Base-by-base conservation (phyloP, 257 asterid genomes). In the Solanum medicagineum region DNA sequence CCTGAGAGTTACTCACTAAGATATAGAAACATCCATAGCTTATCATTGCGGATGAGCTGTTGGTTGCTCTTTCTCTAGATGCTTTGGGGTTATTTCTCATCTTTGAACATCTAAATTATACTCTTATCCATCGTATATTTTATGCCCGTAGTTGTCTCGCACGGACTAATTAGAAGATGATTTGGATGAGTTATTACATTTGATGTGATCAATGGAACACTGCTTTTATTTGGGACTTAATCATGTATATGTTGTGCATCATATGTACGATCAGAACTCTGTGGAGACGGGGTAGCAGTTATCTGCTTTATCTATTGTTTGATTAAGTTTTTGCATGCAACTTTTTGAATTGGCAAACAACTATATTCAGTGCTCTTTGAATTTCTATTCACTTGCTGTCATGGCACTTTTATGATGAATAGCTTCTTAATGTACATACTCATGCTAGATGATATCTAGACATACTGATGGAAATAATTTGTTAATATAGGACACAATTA, bases 401-500 rank as follows among this genome's bases (percentile, higher is more conserved):
- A n/a, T 73, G 81, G 11, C 11, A n/a, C 81, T 10, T 71, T 73
- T 44, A 44, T 73, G 81, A 73, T 44, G 56, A 73, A 20, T 73
- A 20, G 20, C 20, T 20, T 73, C 36, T 73, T 44, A 6, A 11
- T 73, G 36, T 44, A 44, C 36, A n/a, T 73, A n/a, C 26, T 20
- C 1, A 32, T 44, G 81, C 3, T 20, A 73, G 56, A 73, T 44
- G 56, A 73, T 51, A 51, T 26, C 16, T 77, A 75, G 62, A 75
- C 65, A 16, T 77, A 49, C 81, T 51, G 83, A 16, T 26, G 65
- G 47, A 77, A 51, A 51, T 51, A 77, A 26, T 3, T 77, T 77
- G 17, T 77, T 81, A 53, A 73, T 91, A 86, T 84, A 95, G 99
- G 98, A 95, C 88, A 95, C 99, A 0, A 90, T 95, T 81, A 93